Conservation (phyloP, 2,329 filamentous ascomycete genomes). For the Calcarisporium arbuscula region DNA sequence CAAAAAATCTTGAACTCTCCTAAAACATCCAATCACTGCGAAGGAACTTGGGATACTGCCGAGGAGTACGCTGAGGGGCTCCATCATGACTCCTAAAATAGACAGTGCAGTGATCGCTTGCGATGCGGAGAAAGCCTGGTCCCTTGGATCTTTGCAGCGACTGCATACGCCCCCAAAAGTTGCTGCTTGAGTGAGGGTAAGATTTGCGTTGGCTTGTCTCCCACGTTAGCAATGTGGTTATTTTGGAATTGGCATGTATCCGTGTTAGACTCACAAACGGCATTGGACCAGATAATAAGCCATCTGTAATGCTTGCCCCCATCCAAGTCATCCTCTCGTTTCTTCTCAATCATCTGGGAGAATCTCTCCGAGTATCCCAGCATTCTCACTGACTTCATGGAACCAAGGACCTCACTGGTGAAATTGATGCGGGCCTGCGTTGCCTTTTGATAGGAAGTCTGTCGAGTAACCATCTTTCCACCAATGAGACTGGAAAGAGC, state of each 20-base stretch:
- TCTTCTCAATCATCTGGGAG: conserved; percentile 15
- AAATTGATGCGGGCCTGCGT: conserved; percentile 26
- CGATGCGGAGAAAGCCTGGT: conserved; percentile 19
- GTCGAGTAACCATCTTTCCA: conserved; percentile 19
- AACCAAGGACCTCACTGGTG: conserved; percentile 23
- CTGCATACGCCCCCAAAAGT: conserved; percentile 25
- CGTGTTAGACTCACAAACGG: conserved; percentile 15
- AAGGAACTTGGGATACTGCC: conserved; percentile 20
- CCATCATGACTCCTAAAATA: conserved; percentile 22
- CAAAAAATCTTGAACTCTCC: conserved; percentile 24
- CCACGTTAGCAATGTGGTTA: neutral
- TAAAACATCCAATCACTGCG: conserved; percentile 22
- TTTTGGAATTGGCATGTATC: neutral
- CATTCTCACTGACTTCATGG: conserved; percentile 28
- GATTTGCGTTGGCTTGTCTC: conserved; percentile 18
- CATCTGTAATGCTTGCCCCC: conserved; percentile 18
- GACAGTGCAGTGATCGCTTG: conserved; percentile 24
- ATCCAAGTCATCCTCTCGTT: conserved; percentile 18
- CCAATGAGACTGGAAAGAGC: conserved; percentile 15
- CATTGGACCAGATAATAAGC: conserved; percentile 20
- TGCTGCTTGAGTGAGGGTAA: conserved; percentile 19
- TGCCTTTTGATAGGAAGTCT: conserved; percentile 24
- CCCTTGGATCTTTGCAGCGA: conserved; percentile 17
- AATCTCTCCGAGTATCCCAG: conserved; percentile 22
- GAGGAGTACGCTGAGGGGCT: conserved; percentile 17